Base-by-base conservation (phyloP, 176 grass and related monocot species). In the Lolium perenne region DNA sequence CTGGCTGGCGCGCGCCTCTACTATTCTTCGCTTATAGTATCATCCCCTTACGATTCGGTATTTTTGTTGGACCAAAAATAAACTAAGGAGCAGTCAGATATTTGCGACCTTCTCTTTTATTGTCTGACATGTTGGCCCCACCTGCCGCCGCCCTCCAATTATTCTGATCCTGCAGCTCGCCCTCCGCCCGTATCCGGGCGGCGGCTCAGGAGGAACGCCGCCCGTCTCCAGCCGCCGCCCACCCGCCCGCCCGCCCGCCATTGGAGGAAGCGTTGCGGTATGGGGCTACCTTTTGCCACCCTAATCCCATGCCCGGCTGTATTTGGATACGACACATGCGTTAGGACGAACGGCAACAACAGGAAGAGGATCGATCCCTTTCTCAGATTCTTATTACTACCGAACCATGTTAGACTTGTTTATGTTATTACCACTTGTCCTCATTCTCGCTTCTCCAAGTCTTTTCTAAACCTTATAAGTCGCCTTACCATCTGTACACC, bases 21-120 rank as follows among this genome's bases (percentile, higher is more conserved):
- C 2, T 82, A 60, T 74, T 74, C 22, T 64, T 81, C 57, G 22
- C 16, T 55, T 71, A 10, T 35, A n/a, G n/a, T n/a, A n/a, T n/a
- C n/a, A 35, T 51, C 49, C 11, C 22, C 9, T 50, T 43, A 21
- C 16, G 23, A 35, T 47, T 23, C 5, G 46, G 11, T 22, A 12
- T 15, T 47, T 21, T 73, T 73, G 13, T 78, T 58, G 4, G 5
- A 73, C 6, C 1, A 48, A 49, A 41, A 73, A 73, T 47, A 21
- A 72, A 41, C 4, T 18, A 18, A 0, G 20, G 11, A 72, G 41
- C 45, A 25, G 7, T 25, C 2, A 65, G 58, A 49, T 53, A 51
- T 77, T 81, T 49, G 16, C 49, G 79, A 16, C 10, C 3, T 14
- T 35, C 21, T 9, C 21, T 78, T 0, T 43, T 6, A 8, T 64